Evolutionary conservation across 2,329 filamentous ascomycete genomes (phyloP), one percentile per base, ranked within the genome.

Genomic region (Diaporthe eres): DNA sequence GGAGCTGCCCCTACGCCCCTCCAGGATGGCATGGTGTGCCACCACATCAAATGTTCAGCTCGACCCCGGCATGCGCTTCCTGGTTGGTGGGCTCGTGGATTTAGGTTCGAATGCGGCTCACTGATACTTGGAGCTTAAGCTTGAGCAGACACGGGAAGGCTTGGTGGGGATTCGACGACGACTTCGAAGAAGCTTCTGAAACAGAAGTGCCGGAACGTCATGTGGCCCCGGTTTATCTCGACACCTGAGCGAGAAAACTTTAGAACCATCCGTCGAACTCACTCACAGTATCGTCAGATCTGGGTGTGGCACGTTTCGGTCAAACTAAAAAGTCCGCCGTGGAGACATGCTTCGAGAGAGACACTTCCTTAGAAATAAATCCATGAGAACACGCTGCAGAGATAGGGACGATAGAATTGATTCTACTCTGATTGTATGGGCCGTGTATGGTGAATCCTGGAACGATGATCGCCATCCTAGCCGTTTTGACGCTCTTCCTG

Each of bases 131-230:
- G n/a, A 25, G 15, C n/a, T 25, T 25, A 63, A 28, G 55, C 58
- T 19, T 44, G 13, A 19, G n/a, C 58, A 63, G n/a, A 17, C n/a
- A 8, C 6, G 15, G 37, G 39, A 63, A 44, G 15, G 60, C 15
- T 22, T 44, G 37, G 39, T 28, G n/a, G 10, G 55, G 28, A 8
- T 34, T 58, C 55, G 28, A 19, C n/a, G 39, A 31, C 25, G n/a
- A 63, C 25, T 6, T 28, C 19, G 60, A 31, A 12, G 60, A 63
- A 63, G 37, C 17, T 44, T 63, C 60, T 63, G 60, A 63, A 63
- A 63, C 60, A 61, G 22, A 9, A 19, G 9, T 39, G 22, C 37
- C n/a, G n/a, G 60, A 25, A 47, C 13, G 8, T 25, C n/a, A 42
- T 25, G 53, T 61, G 22, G 55, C 31, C 55, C 58, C 37, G n/a